A percentile compares a stretch with the other conserved stretches of the same genome.
Evolutionary conservation across 768 basidiomycete genomes (phyloP).

Genomic region (Heimioporus sp.): DNA sequence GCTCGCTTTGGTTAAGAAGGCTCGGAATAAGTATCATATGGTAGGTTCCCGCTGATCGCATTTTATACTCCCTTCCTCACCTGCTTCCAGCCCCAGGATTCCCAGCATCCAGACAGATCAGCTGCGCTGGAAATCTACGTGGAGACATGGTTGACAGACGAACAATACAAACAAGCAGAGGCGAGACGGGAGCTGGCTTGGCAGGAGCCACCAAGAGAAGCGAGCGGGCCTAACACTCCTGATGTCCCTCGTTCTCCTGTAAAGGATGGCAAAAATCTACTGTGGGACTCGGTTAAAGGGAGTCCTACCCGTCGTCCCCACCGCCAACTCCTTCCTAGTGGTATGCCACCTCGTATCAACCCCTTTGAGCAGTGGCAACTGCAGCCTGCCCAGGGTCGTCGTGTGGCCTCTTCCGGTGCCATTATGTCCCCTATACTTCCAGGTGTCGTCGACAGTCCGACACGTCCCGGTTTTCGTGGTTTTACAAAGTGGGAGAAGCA

Average conservation of each 20-base stretch:
- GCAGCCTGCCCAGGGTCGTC: conserved; percentile 40
- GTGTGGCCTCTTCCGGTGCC: conserved; percentile 39
- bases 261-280: conserved; percentile 59
- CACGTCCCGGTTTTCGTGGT: conserved; percentile 40
- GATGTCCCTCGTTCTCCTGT: conserved; percentile 38
- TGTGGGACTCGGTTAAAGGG: conserved; percentile 63
- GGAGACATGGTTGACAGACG: conserved; percentile 79
- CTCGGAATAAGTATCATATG: conserved; percentile 69
- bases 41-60: conserved; percentile 38
- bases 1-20: conserved; percentile 69
- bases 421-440: conserved; percentile 25
- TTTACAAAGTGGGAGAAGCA: conserved; percentile 88
- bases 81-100: conserved; percentile 66
- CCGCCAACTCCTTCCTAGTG: conserved; percentile 47
- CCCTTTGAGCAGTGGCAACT: conserved; percentile 41
- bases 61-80: conserved; percentile 3
- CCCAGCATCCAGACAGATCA: conserved; percentile 71
- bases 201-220: conserved; percentile 55
- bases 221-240: conserved; percentile 42
- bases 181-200: conserved; percentile 59
- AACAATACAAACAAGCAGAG: conserved; percentile 66
- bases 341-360: conserved; percentile 45
- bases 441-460: conserved; percentile 55
- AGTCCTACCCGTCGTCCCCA: conserved; percentile 41
- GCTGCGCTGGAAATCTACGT: conserved; percentile 69